Evolutionary conservation across 305 asterid species (phyloP).

Genomic region (Rubia peregrina): DNA sequence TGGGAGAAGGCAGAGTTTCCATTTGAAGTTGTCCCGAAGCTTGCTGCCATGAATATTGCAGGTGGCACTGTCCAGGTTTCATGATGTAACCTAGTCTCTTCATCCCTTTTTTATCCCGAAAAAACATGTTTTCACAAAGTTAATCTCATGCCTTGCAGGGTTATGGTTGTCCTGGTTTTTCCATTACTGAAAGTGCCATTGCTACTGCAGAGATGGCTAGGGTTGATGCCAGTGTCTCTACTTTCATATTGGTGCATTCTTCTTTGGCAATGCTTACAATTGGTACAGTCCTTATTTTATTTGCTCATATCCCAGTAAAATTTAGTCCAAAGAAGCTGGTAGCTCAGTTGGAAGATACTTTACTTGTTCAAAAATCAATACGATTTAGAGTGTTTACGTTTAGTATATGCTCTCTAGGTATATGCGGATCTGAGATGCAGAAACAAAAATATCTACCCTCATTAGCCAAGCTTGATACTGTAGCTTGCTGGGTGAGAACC

Average conservation of each 20-base stretch:
- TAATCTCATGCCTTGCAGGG: constrained; percentile 43
- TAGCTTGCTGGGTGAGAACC: constrained; percentile 83
- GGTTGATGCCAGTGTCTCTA: constrained; percentile 95
- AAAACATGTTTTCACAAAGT: constrained; percentile 4
- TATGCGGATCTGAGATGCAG: constrained; percentile 87
- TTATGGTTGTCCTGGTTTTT: constrained; percentile 88
- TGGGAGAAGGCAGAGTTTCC: constrained; percentile 99
- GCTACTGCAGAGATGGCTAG: constrained; percentile 75
- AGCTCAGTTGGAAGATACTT: neutral
- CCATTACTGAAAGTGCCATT: constrained; percentile 77
- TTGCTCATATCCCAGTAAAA: constrained; percentile 7
- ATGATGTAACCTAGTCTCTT: neutral
- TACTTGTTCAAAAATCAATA: neutral
- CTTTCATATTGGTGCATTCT: constrained; percentile 87
- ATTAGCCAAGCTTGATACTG: constrained; percentile 57
- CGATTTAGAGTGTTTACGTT: constrained; percentile 12
- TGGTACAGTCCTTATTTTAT: constrained; percentile 35
- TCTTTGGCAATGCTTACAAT: constrained; percentile 89
- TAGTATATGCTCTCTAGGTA: constrained; percentile 44
- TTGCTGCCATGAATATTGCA: constrained; percentile 59
- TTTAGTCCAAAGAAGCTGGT: neutral
- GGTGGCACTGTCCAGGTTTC: constrained; percentile 88
- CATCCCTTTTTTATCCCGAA: neutral
- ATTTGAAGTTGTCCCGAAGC: constrained; percentile 84
- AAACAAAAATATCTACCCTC: constrained; percentile 84